Evolutionary conservation across 1,139 yeast genomes (phyloP).

Genomic region (Pichia sp.): DNA sequence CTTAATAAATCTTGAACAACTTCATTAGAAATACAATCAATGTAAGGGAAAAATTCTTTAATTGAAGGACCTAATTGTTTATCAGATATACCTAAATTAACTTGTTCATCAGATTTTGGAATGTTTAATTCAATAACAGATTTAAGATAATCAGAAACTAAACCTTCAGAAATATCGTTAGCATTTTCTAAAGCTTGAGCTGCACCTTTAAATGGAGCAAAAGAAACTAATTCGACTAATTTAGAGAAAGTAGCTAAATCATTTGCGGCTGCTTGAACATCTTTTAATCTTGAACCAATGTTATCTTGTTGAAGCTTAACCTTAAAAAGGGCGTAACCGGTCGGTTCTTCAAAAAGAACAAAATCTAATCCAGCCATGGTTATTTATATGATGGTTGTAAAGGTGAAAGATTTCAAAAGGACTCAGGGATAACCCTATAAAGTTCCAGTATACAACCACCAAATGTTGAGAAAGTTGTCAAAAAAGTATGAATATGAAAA

Average conservation of each 20-base stretch:
- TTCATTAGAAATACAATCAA: conserved; percentile 88
- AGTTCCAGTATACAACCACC: no score
- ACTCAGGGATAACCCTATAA: no score
- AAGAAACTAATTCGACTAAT: conserved; percentile 86
- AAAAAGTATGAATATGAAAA: no score
- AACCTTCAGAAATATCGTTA: conserved; percentile 95
- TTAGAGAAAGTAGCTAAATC: conserved; percentile 88
- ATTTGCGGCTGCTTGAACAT: conserved; percentile 86
- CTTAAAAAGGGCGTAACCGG: conserved; percentile 96
- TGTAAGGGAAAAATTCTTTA: conserved; percentile 80
- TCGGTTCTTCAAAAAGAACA: conserved; percentile 95
- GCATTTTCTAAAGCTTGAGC: conserved; percentile 99
- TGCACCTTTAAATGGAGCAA: conserved; percentile 98
- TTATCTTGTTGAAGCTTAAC: conserved; percentile 93
- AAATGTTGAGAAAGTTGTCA: no score
- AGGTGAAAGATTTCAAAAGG: no score
- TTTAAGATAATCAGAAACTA: conserved; percentile 87
- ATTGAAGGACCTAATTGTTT: conserved; percentile 94
- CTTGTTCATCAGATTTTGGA: conserved; percentile 69
- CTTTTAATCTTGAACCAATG: conserved; percentile 83
- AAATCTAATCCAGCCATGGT: conserved; percentile 69
- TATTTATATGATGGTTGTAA: neutral
- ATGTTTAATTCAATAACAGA: conserved; percentile 83
- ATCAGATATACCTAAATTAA: conserved; percentile 84
- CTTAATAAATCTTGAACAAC: conserved; percentile 91